phyloP scores from a whole-genome alignment of 2,329 filamentous ascomycete species.

The Xylariaceae sp. region DNA sequence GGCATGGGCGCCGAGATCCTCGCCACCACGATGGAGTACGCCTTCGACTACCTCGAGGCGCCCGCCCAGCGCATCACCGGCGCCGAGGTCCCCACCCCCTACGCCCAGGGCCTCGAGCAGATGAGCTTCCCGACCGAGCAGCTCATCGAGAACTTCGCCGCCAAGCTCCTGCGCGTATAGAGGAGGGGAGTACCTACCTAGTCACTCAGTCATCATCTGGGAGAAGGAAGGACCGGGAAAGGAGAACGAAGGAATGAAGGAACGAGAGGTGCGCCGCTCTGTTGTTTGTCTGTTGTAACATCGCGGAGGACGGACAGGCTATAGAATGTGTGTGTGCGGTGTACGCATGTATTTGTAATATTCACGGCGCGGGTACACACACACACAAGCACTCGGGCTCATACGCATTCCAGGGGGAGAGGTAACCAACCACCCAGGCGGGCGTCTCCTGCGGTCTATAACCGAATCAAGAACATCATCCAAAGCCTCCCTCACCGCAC shows the following conservation, averaged over 20 bases:
- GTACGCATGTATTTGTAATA: background rate
- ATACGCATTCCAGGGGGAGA: too few species aligned
- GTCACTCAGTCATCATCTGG: too few species aligned
- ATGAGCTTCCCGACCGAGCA: constrained; percentile 90
- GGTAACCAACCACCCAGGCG: too few species aligned
- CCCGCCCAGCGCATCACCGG: constrained; percentile 91
- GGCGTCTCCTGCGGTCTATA: too few species aligned
- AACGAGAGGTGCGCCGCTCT: too few species aligned
- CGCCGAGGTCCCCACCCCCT: constrained; percentile 94
- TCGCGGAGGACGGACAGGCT: background rate
- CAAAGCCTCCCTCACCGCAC: too few species aligned
- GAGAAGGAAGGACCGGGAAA: background rate
- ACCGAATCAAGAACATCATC: too few species aligned
- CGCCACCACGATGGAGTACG: constrained; percentile 93
- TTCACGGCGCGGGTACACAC: too few species aligned
- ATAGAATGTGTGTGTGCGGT: background rate
- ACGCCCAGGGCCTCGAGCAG: constrained; percentile 86
- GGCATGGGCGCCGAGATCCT: constrained; percentile 90
- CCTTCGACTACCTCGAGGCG: constrained; percentile 93
- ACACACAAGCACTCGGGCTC: too few species aligned
- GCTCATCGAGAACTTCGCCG: constrained; percentile 79
- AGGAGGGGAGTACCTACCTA: too few species aligned
- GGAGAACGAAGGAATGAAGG: too few species aligned
- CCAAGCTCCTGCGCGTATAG: constrained; percentile 63
- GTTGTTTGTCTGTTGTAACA: too few species aligned